Conservation (phyloP, 2,329 filamentous ascomycete species). For the Ceratocystis cubensis region DNA sequence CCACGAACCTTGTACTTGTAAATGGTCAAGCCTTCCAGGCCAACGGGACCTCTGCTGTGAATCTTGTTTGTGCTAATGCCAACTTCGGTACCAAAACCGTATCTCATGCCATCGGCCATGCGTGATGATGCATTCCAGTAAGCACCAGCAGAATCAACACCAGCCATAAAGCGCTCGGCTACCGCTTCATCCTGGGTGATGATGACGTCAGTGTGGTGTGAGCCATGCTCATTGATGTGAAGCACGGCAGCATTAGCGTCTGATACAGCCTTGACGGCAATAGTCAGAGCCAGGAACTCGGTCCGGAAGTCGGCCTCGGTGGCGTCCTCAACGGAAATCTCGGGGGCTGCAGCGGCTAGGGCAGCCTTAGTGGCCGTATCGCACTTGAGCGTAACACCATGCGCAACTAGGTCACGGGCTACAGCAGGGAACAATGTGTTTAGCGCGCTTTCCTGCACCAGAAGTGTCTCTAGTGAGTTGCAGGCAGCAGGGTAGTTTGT, state of each 20-base stretch:
- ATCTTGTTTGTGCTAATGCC: conserved; percentile 99
- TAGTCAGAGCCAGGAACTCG: conserved; percentile 73
- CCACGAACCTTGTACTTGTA: conserved; percentile 93
- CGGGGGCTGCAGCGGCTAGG: conserved; percentile 38
- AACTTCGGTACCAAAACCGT: conserved; percentile 95
- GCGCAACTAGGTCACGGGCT: conserved; percentile 58
- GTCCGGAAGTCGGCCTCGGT: conserved; percentile 65
- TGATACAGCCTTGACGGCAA: conserved; percentile 71
- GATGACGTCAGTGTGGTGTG: conserved; percentile 88
- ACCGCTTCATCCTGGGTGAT: conserved; percentile 55
- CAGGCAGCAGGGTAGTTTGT: conserved; percentile 90
- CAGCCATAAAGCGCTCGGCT: conserved; percentile 72
- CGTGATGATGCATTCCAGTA: conserved; percentile 96
- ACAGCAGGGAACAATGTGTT: conserved; percentile 54
- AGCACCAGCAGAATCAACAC: conserved; percentile 77
- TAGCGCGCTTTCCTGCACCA: conserved; percentile 65
- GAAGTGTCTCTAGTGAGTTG: conserved; percentile 83
- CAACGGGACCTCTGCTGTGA: conserved; percentile 83
- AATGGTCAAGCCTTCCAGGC: conserved; percentile 86
- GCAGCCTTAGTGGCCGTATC: conserved; percentile 56
- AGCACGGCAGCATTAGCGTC: conserved; percentile 57
- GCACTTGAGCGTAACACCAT: conserved; percentile 73
- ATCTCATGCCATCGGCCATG: conserved; percentile 92
- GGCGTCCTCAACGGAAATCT: conserved; percentile 48
- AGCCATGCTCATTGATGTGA: conserved; percentile 87